Evolutionary conservation across 108 stramenopile genomes (phyloP).

Genomic region (Schizochytrium sp.): DNA sequence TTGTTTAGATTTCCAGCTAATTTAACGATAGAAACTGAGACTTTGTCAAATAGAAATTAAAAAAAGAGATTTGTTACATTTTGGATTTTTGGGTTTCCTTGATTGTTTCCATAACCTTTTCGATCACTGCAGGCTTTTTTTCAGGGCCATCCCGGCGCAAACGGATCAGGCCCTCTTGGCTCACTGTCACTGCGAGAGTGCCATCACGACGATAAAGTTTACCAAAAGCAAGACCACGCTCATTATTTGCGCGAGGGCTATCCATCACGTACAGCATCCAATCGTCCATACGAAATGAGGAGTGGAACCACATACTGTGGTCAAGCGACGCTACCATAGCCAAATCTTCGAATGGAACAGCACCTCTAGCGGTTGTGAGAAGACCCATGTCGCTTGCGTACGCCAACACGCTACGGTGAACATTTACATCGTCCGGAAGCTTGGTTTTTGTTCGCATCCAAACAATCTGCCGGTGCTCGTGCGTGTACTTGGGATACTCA

Average conservation of each 20-base stretch:
- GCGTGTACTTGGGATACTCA: constrained; percentile 51
- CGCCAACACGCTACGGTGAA: constrained; percentile 63
- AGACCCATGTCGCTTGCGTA: constrained; percentile 58
- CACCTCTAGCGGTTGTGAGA: neutral
- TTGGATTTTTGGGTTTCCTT: neutral
- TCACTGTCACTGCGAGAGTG: constrained; percentile 60
- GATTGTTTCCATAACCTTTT: neutral
- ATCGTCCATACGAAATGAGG: constrained; percentile 61
- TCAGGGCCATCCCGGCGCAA: constrained; percentile 2
- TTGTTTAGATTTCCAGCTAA: too few species aligned
- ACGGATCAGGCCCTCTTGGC: constrained; percentile 64
- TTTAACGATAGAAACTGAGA: too few species aligned
- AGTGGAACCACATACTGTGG: constrained; percentile 67
- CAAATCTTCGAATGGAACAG: constrained; percentile 19
- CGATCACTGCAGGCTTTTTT: neutral
- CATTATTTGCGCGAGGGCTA: constrained; percentile 36
- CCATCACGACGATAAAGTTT: constrained; percentile 54
- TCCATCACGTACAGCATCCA: constrained; percentile 69
- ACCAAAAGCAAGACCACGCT: constrained; percentile 54
- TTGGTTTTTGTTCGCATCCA: constrained; percentile 61
- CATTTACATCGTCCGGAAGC: constrained; percentile 50
- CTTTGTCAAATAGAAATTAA: too few species aligned
- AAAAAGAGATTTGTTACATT: too few species aligned
- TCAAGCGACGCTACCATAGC: constrained; percentile 64
- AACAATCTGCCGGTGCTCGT: constrained; percentile 52